Conservation (phyloP, 352 stramenopile genomes). For the Aphanomyces astaci region DNA sequence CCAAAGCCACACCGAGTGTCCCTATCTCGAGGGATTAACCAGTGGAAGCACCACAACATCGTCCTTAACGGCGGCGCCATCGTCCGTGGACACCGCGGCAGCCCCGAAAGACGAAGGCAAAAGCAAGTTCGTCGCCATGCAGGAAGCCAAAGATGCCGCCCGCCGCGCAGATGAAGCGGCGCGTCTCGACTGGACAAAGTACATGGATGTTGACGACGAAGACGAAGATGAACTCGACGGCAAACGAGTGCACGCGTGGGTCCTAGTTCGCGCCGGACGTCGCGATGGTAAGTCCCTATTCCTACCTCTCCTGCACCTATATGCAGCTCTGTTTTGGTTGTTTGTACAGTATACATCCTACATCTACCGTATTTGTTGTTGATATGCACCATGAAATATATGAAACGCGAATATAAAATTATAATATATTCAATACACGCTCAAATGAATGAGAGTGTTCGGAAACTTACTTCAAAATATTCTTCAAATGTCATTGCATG, state of each 20-base stretch:
- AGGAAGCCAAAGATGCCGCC: conserved; percentile 34
- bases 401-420: too few relatives aligned
- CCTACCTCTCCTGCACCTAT: too few relatives aligned
- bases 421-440: too few relatives aligned
- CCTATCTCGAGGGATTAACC: conserved; percentile 27
- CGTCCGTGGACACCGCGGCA: conserved; percentile 29
- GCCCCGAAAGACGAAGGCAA: conserved; percentile 62
- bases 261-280: conserved; percentile 87
- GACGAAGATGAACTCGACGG: conserved; percentile 65
- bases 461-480: too few relatives aligned
- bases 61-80: conserved; percentile 26
- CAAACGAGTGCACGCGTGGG: conserved; percentile 83
- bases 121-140: conserved; percentile 28
- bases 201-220: conserved; percentile 46
- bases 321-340: too few relatives aligned
- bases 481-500: too few relatives aligned
- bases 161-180: conserved; percentile 2
- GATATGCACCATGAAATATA: too few relatives aligned
- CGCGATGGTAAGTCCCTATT: conserved; percentile 43
- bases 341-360: too few relatives aligned
- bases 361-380: too few relatives aligned
- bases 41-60: conserved; percentile 19
- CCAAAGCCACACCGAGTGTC: conserved; percentile 70
- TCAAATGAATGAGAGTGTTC: too few relatives aligned
- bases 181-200: conserved; percentile 38